Evolutionary conservation across 106 monocot genomes (phyloP).

Genomic region (Dioscorea zingiberensis): DNA sequence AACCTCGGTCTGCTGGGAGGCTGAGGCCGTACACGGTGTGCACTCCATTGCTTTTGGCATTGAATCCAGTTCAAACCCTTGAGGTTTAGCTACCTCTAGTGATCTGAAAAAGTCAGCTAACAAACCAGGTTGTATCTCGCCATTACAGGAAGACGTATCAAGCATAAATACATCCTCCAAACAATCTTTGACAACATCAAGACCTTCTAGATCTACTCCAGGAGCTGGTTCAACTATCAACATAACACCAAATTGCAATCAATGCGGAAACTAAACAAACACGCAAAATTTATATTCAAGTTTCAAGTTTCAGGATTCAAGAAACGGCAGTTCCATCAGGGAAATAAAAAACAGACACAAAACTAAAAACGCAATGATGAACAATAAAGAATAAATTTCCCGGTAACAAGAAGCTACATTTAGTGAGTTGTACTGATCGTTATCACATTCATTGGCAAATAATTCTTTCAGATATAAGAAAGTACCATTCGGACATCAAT

Average conservation of each 20-base stretch:
- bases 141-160: slow-evolving; percentile 15
- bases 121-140: slow-evolving; percentile 30
- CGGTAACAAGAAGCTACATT: background rate
- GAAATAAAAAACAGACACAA: background rate
- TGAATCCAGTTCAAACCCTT: slow-evolving; percentile 1
- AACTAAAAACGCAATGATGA: background rate
- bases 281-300: background rate
- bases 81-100: slow-evolving; percentile 11
- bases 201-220: slow-evolving; percentile 67
- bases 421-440: background rate
- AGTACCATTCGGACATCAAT: too few species aligned
- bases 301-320: background rate
- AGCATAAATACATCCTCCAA: slow-evolving; percentile 60
- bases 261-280: background rate
- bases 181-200: slow-evolving; percentile 70
- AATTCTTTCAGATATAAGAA: too few species aligned
- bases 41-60: slow-evolving; percentile 2
- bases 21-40: slow-evolving; percentile 15
- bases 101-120: slow-evolving; percentile 46
- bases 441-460: too few species aligned
- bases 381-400: background rate
- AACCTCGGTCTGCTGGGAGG: background rate
- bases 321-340: background rate
- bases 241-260: background rate
- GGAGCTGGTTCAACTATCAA: slow-evolving; percentile 63